Percentiles rank a stretch among this genome's conserved stretches.
Conservation (phyloP, 352 stramenopile species). For the Phytophthora colocasiae region DNA sequence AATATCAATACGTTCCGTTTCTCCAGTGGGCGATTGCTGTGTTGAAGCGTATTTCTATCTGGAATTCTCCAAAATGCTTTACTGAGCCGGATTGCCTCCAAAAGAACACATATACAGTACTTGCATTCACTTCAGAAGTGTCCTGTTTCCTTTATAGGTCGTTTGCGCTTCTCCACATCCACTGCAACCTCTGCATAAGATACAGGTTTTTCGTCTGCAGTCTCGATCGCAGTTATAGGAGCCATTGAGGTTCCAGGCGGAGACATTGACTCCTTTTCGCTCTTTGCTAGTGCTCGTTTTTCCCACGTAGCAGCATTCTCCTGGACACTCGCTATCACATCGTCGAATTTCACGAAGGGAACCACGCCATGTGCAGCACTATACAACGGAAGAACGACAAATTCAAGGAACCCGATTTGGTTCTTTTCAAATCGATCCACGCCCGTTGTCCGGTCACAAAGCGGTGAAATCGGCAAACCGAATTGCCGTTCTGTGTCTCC, state of each 20-base stretch:
- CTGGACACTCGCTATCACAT: slow-evolving; percentile 53
- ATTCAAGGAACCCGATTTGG: slow-evolving; percentile 80
- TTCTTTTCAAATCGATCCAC: slow-evolving; percentile 65
- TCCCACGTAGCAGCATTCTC: slow-evolving; percentile 59
- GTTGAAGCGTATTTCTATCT: no score
- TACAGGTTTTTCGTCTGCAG: neutral
- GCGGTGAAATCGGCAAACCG: slow-evolving; percentile 60
- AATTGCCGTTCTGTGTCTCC: slow-evolving; percentile 71
- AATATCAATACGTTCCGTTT: no score
- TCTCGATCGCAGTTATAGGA: neutral
- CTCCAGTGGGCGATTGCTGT: no score
- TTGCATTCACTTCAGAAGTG: no score
- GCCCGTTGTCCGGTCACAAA: slow-evolving; percentile 59
- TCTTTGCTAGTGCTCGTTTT: slow-evolving; percentile 9
- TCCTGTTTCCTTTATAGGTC: no score
- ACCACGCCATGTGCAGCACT: slow-evolving; percentile 56
- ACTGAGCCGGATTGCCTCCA: no score
- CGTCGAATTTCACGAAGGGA: slow-evolving; percentile 50
- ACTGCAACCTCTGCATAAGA: no score
- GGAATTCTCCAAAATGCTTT: no score
- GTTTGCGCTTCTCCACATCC: no score
- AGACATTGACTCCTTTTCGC: no score
- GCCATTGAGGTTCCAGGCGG: no score
- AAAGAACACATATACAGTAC: no score
- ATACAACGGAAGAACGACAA: slow-evolving; percentile 78